These are phyloP conservation scores for Pulicaria dysenterica DNA, from an alignment of 129 eudicot species.

Conservation along the genomic window DNA sequence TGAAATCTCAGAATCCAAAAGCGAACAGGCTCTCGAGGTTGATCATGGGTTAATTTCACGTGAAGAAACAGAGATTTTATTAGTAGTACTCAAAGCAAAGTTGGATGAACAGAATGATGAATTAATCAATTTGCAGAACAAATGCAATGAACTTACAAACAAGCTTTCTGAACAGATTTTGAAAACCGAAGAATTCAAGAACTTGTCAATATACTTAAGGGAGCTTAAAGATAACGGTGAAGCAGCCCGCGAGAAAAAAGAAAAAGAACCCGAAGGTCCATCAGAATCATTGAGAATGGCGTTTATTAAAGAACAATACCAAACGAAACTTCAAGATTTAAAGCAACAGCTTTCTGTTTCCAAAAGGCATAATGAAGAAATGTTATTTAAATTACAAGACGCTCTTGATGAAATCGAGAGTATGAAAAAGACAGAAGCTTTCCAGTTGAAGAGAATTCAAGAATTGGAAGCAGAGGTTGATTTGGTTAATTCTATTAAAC, in stretches of 20 bases:
- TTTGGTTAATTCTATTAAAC: constrained; percentile 53
- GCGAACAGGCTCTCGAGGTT: constrained; percentile 44
- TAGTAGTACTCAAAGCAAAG: constrained; percentile 54
- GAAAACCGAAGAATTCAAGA: constrained; percentile 87
- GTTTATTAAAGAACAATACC: constrained; percentile 87
- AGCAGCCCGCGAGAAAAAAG: constrained; percentile 67
- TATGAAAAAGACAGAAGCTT: constrained; percentile 70
- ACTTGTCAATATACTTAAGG: constrained; percentile 72
- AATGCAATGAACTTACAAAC: constrained; percentile 45
- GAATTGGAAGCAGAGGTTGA: constrained; percentile 73
- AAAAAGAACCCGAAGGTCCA: constrained; percentile 61
- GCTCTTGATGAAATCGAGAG: constrained; percentile 76
- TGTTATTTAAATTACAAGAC: constrained; percentile 87
- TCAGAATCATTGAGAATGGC: constrained; percentile 82
- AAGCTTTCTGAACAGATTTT: constrained; percentile 77
- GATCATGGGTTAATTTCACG: constrained; percentile 39
- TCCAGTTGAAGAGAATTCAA: constrained; percentile 58
- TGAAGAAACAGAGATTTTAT: constrained; percentile 54
- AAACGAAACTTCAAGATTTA: constrained; percentile 71
- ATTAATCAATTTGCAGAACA: constrained; percentile 40
- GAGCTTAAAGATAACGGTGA: constrained; percentile 90
- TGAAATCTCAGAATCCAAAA: constrained; percentile 42
- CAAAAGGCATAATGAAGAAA: constrained; percentile 83
- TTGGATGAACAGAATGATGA: constrained; percentile 57
- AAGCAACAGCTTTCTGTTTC: constrained; percentile 81